Evolutionary conservation across 176 grass and related monocot genomes (phyloP).

Genomic region (Musa itinerans): DNA sequence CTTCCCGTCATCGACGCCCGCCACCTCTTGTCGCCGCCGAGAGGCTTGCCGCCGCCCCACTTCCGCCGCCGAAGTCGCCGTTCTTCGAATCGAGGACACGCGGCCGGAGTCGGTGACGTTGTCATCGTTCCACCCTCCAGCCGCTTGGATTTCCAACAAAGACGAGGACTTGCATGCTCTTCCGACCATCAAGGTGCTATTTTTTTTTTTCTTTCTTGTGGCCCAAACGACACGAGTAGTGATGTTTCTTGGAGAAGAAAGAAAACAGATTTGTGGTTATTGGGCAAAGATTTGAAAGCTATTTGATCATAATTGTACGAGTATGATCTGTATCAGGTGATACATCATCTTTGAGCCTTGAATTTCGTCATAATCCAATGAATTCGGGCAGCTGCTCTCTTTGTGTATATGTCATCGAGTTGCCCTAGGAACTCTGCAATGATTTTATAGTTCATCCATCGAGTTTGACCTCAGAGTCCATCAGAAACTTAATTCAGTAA

Average conservation of each 20-base stretch:
- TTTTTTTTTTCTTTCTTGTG: neutral
- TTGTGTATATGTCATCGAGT: too few relatives aligned
- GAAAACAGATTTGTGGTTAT: too few relatives aligned
- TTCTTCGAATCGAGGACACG: neutral
- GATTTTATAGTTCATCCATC: neutral
- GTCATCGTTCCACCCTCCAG: neutral
- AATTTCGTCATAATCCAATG: neutral
- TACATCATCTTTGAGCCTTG: neutral
- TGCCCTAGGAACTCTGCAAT: neutral
- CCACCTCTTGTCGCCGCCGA: neutral
- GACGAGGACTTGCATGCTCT: neutral
- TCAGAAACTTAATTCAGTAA: neutral
- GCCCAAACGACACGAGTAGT: neutral
- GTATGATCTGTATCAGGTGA: neutral
- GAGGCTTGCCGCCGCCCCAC: too few relatives aligned
- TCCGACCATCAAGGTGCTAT: neutral
- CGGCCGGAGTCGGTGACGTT: neutral
- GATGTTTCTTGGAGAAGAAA: neutral
- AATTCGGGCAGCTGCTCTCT: neutral
- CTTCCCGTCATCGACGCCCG: neutral
- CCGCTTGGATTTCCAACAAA: neutral
- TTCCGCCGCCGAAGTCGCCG: neutral
- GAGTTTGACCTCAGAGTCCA: neutral
- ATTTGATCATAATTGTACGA: too few relatives aligned
- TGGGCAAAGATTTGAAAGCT: too few relatives aligned